Percentiles rank a stretch among this genome's conserved stretches.
Evolutionary conservation across 306 rosid species (phyloP).

Genomic region (Cicer chorassanicum): DNA sequence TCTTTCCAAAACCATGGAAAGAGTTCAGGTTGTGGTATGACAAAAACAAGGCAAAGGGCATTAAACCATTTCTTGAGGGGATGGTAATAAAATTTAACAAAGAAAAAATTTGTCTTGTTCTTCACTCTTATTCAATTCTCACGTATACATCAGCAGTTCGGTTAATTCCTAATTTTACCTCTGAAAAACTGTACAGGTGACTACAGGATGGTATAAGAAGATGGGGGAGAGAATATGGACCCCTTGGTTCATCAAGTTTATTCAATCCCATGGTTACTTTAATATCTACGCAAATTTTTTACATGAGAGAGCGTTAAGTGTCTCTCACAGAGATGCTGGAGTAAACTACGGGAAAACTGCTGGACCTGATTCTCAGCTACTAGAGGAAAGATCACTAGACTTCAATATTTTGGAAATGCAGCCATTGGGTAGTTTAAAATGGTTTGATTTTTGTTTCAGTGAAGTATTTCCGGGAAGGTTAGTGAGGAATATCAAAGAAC

Average conservation of each 20-base stretch:
- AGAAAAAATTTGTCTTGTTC: background rate
- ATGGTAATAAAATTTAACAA: slow-evolving; percentile 61
- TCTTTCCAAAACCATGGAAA: slow-evolving; percentile 97
- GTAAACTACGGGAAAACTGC: slow-evolving; percentile 94
- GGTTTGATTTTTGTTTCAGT: slow-evolving; percentile 96
- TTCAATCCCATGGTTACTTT: slow-evolving; percentile 80
- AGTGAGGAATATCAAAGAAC: slow-evolving; percentile 62
- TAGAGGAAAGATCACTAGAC: slow-evolving; percentile 69
- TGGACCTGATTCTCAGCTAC: slow-evolving; percentile 87
- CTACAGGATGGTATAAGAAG: slow-evolving; percentile 91
- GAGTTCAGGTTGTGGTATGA: slow-evolving; percentile 98
- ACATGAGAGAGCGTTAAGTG: slow-evolving; percentile 82
- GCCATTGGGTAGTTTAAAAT: slow-evolving; percentile 70
- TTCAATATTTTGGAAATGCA: slow-evolving; percentile 68
- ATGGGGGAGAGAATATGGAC: slow-evolving; percentile 98
- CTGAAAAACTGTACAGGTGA: slow-evolving; percentile 65
- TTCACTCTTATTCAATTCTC: slow-evolving; percentile 28
- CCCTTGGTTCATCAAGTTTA: slow-evolving; percentile 95
- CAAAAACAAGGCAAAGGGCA: slow-evolving; percentile 72
- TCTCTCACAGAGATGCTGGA: slow-evolving; percentile 96
- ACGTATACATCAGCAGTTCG: slow-evolving; percentile 30
- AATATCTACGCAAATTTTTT: slow-evolving; percentile 81
- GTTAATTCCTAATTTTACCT: slow-evolving; percentile 32
- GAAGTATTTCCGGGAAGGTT: slow-evolving; percentile 69
- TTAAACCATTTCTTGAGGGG: slow-evolving; percentile 81